phyloP scores from a whole-genome alignment of 441 rosid species.

The Rhodomyrtus psidioides region DNA sequence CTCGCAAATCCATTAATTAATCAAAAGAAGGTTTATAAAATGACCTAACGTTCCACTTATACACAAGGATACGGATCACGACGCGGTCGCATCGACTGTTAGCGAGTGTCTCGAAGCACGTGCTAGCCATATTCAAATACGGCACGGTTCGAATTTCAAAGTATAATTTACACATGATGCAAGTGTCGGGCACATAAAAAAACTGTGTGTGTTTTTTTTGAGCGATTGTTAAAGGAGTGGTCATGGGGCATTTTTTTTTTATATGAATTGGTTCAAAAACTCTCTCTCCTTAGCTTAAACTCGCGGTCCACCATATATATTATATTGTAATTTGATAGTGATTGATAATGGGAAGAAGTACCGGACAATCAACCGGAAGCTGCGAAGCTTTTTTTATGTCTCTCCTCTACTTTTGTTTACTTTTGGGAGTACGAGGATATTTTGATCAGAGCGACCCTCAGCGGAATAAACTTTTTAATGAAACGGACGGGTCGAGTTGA shows the following conservation, averaged over 20 bases:
- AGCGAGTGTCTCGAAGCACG: fast-evolving
- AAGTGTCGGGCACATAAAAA: not conserved
- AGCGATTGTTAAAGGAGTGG: too few relatives aligned
- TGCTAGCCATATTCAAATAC: not conserved
- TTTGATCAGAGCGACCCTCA: not conserved
- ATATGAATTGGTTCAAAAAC: not conserved
- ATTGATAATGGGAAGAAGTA: not conserved
- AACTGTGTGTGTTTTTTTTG: not conserved
- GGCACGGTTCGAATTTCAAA: not conserved
- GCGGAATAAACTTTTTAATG: not conserved
- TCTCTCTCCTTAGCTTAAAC: not conserved
- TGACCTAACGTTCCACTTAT: not conserved
- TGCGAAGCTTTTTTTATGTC: too few relatives aligned
- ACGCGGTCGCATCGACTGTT: not conserved
- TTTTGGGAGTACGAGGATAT: not conserved
- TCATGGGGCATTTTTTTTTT: not conserved
- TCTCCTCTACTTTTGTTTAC: too few relatives aligned
- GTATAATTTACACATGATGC: not conserved
- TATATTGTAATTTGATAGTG: not conserved
- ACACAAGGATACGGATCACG: not conserved
- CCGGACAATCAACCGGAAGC: not conserved
- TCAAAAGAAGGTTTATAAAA: not conserved
- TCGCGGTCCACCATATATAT: not conserved
- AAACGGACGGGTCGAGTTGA: too few relatives aligned
- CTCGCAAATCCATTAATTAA: not conserved